phyloP scores from a whole-genome alignment of 1,139 yeast genomes.

The Diutina sp. region DNA sequence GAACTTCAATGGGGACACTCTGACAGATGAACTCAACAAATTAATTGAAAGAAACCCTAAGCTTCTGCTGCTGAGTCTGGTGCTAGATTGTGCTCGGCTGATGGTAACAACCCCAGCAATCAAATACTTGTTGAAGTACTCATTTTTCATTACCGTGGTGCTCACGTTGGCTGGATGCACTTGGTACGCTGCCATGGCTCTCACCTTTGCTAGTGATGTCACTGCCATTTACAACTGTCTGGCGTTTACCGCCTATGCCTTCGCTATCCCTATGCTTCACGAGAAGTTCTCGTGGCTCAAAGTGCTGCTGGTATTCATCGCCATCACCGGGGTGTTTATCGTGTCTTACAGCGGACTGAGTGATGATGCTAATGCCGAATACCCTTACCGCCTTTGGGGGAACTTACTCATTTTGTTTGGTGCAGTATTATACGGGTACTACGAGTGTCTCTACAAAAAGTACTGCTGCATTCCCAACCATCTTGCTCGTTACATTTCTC shows the following conservation, averaged over 20 bases:
- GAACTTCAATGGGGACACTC: slow-evolving; percentile 22
- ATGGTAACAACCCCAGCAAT: slow-evolving; percentile 34
- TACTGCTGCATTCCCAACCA: slow-evolving; percentile 63
- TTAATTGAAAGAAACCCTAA: slow-evolving; percentile 29
- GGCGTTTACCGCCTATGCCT: slow-evolving; percentile 78
- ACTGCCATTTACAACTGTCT: slow-evolving; percentile 88
- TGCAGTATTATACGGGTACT: slow-evolving; percentile 74
- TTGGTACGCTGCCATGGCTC: slow-evolving; percentile 77
- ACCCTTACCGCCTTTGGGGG: slow-evolving; percentile 59
- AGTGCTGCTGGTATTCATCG: slow-evolving; percentile 55
- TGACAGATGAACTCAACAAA: slow-evolving; percentile 22
- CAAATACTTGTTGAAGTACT: slow-evolving; percentile 29
- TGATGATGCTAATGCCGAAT: slow-evolving; percentile 11
- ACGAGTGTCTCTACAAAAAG: slow-evolving; percentile 74
- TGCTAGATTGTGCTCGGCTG: slow-evolving; percentile 20
- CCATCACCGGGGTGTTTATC: slow-evolving; percentile 61
- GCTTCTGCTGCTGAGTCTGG: slow-evolving; percentile 25
- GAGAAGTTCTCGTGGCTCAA: slow-evolving; percentile 60
- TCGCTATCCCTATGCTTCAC: slow-evolving; percentile 61
- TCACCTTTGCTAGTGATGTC: slow-evolving; percentile 76
- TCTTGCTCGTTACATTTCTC: slow-evolving; percentile 27
- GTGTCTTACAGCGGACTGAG: slow-evolving; percentile 61
- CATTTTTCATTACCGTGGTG: slow-evolving; percentile 38
- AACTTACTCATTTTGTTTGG: slow-evolving; percentile 63
- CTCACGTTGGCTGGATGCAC: slow-evolving; percentile 70